Conservation (phyloP, 2,329 filamentous ascomycete species). For the Dendryphion nanum region DNA sequence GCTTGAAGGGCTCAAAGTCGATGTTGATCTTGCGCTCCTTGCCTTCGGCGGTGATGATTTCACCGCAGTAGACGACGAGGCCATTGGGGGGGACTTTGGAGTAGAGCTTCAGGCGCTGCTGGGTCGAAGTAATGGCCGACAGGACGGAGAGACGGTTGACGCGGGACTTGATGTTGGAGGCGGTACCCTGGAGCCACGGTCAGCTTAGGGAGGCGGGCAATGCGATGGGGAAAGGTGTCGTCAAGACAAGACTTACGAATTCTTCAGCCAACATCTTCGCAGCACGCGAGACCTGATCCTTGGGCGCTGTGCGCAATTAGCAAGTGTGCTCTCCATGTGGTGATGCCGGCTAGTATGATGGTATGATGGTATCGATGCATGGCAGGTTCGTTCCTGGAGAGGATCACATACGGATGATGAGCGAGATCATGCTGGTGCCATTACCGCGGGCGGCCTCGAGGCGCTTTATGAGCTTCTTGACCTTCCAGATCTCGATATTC, state of each 20-base stretch:
- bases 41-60: constrained; percentile 98
- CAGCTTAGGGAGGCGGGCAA: constrained; percentile 6
- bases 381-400: not conserved
- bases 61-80: constrained; percentile 97
- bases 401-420: constrained; percentile 82
- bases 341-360: no score
- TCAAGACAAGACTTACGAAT: constrained; percentile 64
- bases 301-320: constrained; percentile 72
- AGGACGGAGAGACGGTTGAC: constrained; percentile 98
- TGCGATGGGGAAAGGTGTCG: not conserved
- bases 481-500: constrained; percentile 94
- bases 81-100: constrained; percentile 98
- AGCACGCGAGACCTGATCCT: constrained; percentile 93
- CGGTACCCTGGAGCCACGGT: constrained; percentile 69
- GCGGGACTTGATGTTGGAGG: constrained; percentile 99
- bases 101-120: constrained; percentile 98
- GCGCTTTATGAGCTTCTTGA: constrained; percentile 99
- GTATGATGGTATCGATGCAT: no score
- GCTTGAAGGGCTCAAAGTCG: constrained; percentile 99
- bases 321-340: no score
- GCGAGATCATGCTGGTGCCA: constrained; percentile 98
- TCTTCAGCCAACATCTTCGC: constrained; percentile 99
- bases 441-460: constrained; percentile 96
- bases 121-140: constrained; percentile 97
- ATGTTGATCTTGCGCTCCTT: constrained; percentile 99